These are phyloP conservation scores for Athelia sp. DNA, from an alignment of 1,284 basidiomycete genomes.

Conservation along the genomic window DNA sequence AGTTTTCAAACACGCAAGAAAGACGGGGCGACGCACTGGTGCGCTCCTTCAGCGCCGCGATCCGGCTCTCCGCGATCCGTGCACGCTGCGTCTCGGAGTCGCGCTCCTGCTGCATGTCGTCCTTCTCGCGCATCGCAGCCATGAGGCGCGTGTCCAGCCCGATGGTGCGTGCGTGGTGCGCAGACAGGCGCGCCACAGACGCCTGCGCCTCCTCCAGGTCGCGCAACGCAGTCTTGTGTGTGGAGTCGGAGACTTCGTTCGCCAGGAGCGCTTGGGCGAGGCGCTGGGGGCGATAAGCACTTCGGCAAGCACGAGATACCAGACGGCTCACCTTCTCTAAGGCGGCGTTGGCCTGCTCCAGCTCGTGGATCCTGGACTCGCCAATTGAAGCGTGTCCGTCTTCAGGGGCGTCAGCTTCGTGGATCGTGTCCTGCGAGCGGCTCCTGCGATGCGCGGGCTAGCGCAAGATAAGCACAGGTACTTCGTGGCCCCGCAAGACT, in stretches of 20 bases:
- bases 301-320: not conserved
- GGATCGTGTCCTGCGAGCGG: not conserved
- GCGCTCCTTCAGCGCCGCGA: slow-evolving; percentile 56
- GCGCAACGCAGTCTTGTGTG: slow-evolving; percentile 68
- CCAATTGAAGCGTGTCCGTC: slow-evolving; percentile 11
- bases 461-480: too few relatives aligned
- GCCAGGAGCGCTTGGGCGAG: slow-evolving; percentile 80
- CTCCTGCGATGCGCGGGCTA: not conserved
- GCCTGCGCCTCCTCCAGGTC: slow-evolving; percentile 78
- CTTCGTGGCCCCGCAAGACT: too few relatives aligned
- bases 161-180: slow-evolving; percentile 63
- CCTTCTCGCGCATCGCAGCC: slow-evolving; percentile 62
- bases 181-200: slow-evolving; percentile 63
- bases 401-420: not conserved
- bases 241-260: slow-evolving; percentile 76
- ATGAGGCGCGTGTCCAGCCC: slow-evolving; percentile 69
- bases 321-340: slow-evolving; percentile 68
- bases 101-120: slow-evolving; percentile 83
- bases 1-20: not conserved
- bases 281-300: slow-evolving; percentile 38
- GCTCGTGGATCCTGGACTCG: slow-evolving; percentile 34
- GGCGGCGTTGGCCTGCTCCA: slow-evolving; percentile 53
- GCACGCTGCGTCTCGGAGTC: slow-evolving; percentile 70
- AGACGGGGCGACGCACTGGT: slow-evolving; percentile 40
- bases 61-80: slow-evolving; percentile 64